Base-by-base conservation (phyloP, 2,329 filamentous ascomycete species). In the Colletotrichum tropicale region DNA sequence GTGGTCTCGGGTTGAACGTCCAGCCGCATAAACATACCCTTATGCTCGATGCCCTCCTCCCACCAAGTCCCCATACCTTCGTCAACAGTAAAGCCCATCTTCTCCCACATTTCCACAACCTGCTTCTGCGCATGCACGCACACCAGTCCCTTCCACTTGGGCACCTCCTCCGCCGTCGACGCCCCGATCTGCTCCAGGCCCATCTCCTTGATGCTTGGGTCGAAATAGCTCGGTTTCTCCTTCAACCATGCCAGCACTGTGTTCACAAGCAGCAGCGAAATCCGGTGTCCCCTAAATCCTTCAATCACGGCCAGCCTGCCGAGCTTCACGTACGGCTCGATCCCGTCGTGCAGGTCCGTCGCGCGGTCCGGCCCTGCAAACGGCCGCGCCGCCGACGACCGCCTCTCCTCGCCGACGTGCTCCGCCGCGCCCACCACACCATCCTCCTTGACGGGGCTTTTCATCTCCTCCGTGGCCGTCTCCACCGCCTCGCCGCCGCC, bases 21-120 rank as follows among this genome's bases (percentile, higher is more conserved):
- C 32, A 92, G 75, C 38, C 90, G 85, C 78, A 84, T 80, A 78
- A 91, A 98, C 96, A 98, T 98, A 75, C 94, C 96, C 21, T 98
- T 89, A 86, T 98, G 95, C 78, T 91, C 88, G 70, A 98, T 96
- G 6, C 94, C 95, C 81, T 97, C 95, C 83, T 98, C 96, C 77
- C 89, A 88, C 95, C 96, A 98, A 36, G 83, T 88, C 1, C 95
- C 94, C 90, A 96, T 91, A 12, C 85, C 87, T 80, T 94, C 89
- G 84, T 98, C 96, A 12, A 91, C 87, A 77, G 87, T 85, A 83
- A 98, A 98, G 0, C 95, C 96, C 84, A 93, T 90, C 81, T 88
- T 90, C 80, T 86, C 85, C 92, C 96, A 98, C 78, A 93, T 87
- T 32, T 84, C 85, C 78, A 92, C 88, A 16, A 94, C 91, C 36